These are phyloP conservation scores for Verticillium tricorpus DNA, from an alignment of 2,329 filamentous ascomycete species.

Conservation along the genomic window DNA sequence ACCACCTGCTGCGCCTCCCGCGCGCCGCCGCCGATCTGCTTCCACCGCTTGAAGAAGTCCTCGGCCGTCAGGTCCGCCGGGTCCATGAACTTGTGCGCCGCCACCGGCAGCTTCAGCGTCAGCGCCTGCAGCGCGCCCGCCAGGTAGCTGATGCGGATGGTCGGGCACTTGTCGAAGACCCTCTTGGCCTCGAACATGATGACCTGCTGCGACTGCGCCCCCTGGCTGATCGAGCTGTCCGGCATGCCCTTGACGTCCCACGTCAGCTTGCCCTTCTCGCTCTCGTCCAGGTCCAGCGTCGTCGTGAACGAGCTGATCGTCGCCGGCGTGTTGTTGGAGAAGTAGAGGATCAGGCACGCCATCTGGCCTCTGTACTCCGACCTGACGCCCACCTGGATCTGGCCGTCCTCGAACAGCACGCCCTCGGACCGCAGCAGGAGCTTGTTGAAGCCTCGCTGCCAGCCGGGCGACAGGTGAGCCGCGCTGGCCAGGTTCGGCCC, in stretches of 20 bases:
- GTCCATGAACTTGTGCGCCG: constrained; percentile 96
- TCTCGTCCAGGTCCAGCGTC: constrained; percentile 75
- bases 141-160: constrained; percentile 89
- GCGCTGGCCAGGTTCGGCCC: constrained; percentile 85
- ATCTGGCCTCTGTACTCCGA: constrained; percentile 95
- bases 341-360: constrained; percentile 92
- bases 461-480: constrained; percentile 87
- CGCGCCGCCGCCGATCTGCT: constrained; percentile 87
- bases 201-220: constrained; percentile 83
- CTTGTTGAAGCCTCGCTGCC: constrained; percentile 85
- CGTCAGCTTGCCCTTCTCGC: constrained; percentile 62
- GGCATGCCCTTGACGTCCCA: constrained; percentile 87
- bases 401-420: constrained; percentile 89
- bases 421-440: constrained; percentile 78
- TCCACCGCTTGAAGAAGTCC: constrained; percentile 99
- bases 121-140: constrained; percentile 90
- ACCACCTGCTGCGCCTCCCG: constrained; percentile 89
- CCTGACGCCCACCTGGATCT: constrained; percentile 86
- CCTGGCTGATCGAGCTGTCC: constrained; percentile 71
- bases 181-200: constrained; percentile 87
- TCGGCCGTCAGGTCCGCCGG: constrained; percentile 79
- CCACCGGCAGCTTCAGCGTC: constrained; percentile 83
- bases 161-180: constrained; percentile 79
- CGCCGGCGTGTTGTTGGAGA: constrained; percentile 87
- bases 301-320: constrained; percentile 90